Conservation (phyloP, 2,329 filamentous ascomycete species). For the Thielaviopsis cerberus region DNA sequence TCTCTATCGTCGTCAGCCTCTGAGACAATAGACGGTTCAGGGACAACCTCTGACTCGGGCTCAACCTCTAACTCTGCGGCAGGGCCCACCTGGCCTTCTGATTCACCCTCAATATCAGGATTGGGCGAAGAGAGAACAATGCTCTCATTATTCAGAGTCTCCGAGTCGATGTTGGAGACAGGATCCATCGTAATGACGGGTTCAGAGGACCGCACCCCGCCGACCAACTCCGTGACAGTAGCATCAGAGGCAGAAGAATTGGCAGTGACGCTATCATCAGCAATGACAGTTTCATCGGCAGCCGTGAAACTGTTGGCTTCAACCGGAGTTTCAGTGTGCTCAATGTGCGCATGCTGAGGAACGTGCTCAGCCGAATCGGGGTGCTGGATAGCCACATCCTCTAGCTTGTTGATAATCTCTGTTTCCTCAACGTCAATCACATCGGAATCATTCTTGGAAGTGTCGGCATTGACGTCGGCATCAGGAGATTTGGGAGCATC, state of each 20-base stretch:
- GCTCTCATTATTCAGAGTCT: background rate
- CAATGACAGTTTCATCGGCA: background rate
- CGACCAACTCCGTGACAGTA: background rate
- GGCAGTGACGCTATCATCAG: background rate
- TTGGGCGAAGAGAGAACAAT: background rate
- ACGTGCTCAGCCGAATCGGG: background rate
- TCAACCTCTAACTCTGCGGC: background rate
- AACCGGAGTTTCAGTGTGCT: slow-evolving; percentile 3
- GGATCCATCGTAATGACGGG: background rate
- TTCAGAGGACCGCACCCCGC: background rate
- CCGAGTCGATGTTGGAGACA: background rate
- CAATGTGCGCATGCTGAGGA: background rate
- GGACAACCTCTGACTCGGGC: slow-evolving; percentile 7
- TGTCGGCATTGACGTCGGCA: background rate
- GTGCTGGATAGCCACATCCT: slow-evolving; percentile 1
- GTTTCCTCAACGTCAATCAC: background rate
- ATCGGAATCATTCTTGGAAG: background rate
- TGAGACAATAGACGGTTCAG: slow-evolving; percentile 11
- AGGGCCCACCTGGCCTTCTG: background rate
- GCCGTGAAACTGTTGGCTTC: slow-evolving; percentile 1
- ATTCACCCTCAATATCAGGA: background rate
- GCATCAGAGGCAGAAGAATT: background rate
- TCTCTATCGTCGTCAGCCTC: slow-evolving; percentile 11
- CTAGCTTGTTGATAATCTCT: slow-evolving; percentile 6
- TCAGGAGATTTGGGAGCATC: background rate